Evolutionary conservation across 2,329 filamentous ascomycete genomes (phyloP).

Genomic region (Ophiognomonia clavigignenti-juglandacearum): DNA sequence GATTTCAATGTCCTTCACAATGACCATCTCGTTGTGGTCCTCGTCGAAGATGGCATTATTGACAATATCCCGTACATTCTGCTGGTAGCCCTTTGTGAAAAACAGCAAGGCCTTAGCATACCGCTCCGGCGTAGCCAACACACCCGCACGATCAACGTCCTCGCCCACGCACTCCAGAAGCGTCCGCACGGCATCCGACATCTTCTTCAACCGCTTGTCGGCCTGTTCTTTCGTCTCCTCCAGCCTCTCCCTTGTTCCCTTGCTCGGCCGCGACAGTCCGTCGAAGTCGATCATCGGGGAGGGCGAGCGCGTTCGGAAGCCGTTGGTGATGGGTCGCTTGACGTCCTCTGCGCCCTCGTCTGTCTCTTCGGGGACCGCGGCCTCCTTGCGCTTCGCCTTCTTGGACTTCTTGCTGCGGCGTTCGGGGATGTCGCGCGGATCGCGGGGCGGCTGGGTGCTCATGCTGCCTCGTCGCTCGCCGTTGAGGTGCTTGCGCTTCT

Average conservation of each 20-base stretch:
- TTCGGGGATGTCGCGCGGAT: conserved; percentile 51
- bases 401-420: conserved; percentile 32
- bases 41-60: conserved; percentile 95
- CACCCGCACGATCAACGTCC: conserved; percentile 60
- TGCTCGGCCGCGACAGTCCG: conserved; percentile 54
- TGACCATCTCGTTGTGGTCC: conserved; percentile 94
- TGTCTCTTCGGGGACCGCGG: conserved; percentile 16
- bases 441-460: conserved; percentile 53
- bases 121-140: conserved; percentile 68
- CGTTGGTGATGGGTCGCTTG: conserved; percentile 9
- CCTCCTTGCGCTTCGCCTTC: conserved; percentile 12
- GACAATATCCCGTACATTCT: conserved; percentile 86
- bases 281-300: conserved; percentile 58
- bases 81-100: conserved; percentile 95
- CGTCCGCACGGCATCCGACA: conserved; percentile 59
- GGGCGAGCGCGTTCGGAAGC: conserved; percentile 36
- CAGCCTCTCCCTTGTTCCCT: conserved; percentile 59
- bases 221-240: conserved; percentile 51
- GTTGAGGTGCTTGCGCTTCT: conserved; percentile 21
- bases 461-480: conserved; percentile 46
- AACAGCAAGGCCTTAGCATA: conserved; percentile 95
- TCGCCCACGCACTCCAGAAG: conserved; percentile 66
- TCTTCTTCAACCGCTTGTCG: conserved; percentile 48
- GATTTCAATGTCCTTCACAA: conserved; percentile 95
- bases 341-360: conserved; percentile 19